Evolutionary conservation across 176 grass and related monocot genomes (phyloP), one percentile per base, ranked within the genome.

Genomic region (Guadua angustifolia): DNA sequence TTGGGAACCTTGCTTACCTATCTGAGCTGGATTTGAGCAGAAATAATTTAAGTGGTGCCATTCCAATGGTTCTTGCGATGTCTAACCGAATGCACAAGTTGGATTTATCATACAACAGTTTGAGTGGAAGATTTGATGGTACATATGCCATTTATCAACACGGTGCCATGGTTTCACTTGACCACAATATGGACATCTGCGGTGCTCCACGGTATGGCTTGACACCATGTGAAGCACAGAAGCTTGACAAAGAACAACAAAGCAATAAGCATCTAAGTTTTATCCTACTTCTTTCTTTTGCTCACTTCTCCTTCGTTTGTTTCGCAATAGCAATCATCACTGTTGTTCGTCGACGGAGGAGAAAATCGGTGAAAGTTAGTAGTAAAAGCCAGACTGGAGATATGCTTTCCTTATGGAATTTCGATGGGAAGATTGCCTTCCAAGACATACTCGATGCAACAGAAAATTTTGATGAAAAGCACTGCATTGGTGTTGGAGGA

Each of bases 391-490:
- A 64, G 0, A 21, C 72, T 43, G 9, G 7, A 18, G 65, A 78
- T 5, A 47, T 82, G 32, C 0, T 75, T 21, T 82, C 63, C 6
- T 16, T 61, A 50, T 87, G 79, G 71, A 82, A 87, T 51, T 87
- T 87, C 0, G 40, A 82, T 0, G 52, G 62, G 1, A 82, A 69
- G 15, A 61, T 66, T n/a, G 49, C 51, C 32, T 72, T 82, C 0
- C 52, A 88, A 64, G 71, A 85, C 16, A 72, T 82, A 66, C 0
- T 85, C 5, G 0, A 18, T 6, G 82, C 85, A 44, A 88, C 85
- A 33, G 82, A 91, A 49, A 52, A 36, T 5, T 91, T 91, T 9
- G 16, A 73, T 55, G 64, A 52, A 0, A 88, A 88, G n/a, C 88
- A 85, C 0, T 88, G 85, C 61, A 85, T 85, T 24, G 82, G 77